Conservation (phyloP, 2,329 filamentous ascomycete genomes). For the Aspergillus brasiliensis region DNA sequence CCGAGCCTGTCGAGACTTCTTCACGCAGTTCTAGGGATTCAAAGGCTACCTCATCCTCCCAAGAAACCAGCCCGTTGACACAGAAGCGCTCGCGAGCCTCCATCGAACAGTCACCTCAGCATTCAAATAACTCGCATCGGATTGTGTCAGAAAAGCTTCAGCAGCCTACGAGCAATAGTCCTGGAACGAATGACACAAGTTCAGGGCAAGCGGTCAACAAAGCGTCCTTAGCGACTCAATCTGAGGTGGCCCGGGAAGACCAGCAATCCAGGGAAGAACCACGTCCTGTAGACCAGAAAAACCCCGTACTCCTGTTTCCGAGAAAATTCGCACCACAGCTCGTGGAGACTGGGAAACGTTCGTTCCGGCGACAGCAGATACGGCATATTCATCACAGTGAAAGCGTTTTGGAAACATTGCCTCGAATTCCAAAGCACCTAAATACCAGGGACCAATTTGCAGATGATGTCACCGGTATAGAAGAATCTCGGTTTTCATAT, state of each 20-base stretch:
- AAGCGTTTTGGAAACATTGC: neutral
- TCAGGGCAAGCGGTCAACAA: neutral
- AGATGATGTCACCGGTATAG: neutral
- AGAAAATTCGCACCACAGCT: constrained; percentile 36
- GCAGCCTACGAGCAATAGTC: neutral
- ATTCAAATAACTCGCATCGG: neutral
- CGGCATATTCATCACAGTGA: constrained; percentile 40
- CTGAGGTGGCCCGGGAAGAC: constrained; percentile 15
- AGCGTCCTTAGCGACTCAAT: neutral
- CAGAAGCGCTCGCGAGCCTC: neutral
- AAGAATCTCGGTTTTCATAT: constrained; percentile 50
- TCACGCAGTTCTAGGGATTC: constrained; percentile 42
- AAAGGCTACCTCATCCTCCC: neutral
- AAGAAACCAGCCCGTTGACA: neutral
- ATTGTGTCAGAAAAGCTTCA: neutral
- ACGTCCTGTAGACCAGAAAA: neutral
- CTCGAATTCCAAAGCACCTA: neutral
- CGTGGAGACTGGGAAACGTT: constrained; percentile 36
- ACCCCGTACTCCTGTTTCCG: constrained; percentile 4
- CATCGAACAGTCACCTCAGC: neutral
- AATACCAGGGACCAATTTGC: neutral
- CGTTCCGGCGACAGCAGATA: constrained; percentile 27
- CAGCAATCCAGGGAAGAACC: neutral
- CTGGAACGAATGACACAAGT: neutral
- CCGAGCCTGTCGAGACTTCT: constrained; percentile 48